Base-by-base conservation (phyloP, 768 basidiomycete genomes). In the Lentinula aciculospora region DNA sequence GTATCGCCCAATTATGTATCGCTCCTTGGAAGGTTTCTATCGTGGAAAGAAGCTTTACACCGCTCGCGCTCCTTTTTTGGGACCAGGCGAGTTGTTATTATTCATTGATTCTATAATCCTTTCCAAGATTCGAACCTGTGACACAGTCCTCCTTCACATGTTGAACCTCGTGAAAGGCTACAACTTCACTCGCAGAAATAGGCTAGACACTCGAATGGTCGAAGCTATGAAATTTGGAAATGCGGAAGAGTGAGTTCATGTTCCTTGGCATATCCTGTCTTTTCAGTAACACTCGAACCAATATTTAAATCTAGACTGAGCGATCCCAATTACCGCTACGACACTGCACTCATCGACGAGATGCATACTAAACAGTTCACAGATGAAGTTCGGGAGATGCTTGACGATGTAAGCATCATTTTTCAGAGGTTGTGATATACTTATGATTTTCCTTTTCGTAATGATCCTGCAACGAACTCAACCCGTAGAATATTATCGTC, bases 111-210 rank as follows among this genome's bases (percentile, higher is more conserved):
- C n/a, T 27, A 4, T 3, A 28, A 3, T 50, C 13, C 9, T 27
- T 10, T 29, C n/a, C n/a, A n/a, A n/a, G n/a, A n/a, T n/a, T n/a
- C n/a, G n/a, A n/a, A n/a, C n/a, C n/a, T n/a, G n/a, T n/a, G n/a
- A n/a, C n/a, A n/a, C n/a, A 54, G 81, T 84, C 23, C 69, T 90
- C 48, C 71, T 88, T 48, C 80, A 83, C 62, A 80, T 89, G 68
- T 71, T 90, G 32, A 89, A 89, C 63, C 65, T 85, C 15, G 67
- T 87, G 54, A 86, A 88, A 64, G 74, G 74, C 25, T 89, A 76
- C 60, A 57, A 68, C n/a, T 48, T 61, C 1, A 71, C 72, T 17
- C 81, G 79, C 5, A 64, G 68, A 61, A 80, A 74, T 3, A 67
- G 72, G 1, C 62, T 84, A 10, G 81, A 79, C 47, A 71, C 76